phyloP scores from a whole-genome alignment of 2,329 filamentous ascomycete species.

The Beauveria sp. region DNA sequence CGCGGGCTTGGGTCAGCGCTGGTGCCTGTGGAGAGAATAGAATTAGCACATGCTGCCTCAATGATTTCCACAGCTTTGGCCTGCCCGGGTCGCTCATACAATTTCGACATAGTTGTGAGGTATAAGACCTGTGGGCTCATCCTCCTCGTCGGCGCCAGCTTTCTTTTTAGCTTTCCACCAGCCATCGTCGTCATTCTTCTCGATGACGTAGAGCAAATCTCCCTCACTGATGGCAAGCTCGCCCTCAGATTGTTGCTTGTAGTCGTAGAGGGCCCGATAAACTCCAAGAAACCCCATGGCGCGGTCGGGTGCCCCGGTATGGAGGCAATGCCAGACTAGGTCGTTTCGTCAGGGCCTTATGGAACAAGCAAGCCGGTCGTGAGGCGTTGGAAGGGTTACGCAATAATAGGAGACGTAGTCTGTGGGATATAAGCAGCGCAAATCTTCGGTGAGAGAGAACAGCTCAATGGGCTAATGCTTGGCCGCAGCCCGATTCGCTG shows the following conservation, averaged over 20 bases:
- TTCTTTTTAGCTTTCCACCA: conserved; percentile 98
- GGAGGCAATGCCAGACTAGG: background rate
- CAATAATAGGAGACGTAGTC: background rate
- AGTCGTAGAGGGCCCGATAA: conserved; percentile 88
- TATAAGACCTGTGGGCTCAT: conserved; percentile 82
- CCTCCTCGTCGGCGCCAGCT: conserved; percentile 73
- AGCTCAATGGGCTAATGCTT: background rate
- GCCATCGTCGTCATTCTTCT: conserved; percentile 68
- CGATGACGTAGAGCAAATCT: conserved; percentile 80
- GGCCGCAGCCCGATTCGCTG: background rate
- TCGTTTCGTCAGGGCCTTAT: background rate
- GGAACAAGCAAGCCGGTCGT: background rate
- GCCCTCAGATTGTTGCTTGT: conserved; percentile 75
- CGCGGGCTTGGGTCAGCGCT: conserved; percentile 64
- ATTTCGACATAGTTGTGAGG: conserved; percentile 94
- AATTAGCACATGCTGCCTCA: conserved; percentile 1
- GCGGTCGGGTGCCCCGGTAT: conserved; percentile 11
- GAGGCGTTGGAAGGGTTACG: background rate
- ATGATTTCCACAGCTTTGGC: background rate
- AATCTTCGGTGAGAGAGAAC: background rate
- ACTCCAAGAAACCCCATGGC: conserved; percentile 87
- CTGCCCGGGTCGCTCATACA: conserved; percentile 38
- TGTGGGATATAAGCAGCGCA: background rate
- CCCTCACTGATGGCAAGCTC: conserved; percentile 81
- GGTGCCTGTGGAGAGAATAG: conserved; percentile 43